These are phyloP conservation scores for Bidens hawaiensis DNA, from an alignment of 140 eudicot species.

Conservation along the genomic window DNA sequence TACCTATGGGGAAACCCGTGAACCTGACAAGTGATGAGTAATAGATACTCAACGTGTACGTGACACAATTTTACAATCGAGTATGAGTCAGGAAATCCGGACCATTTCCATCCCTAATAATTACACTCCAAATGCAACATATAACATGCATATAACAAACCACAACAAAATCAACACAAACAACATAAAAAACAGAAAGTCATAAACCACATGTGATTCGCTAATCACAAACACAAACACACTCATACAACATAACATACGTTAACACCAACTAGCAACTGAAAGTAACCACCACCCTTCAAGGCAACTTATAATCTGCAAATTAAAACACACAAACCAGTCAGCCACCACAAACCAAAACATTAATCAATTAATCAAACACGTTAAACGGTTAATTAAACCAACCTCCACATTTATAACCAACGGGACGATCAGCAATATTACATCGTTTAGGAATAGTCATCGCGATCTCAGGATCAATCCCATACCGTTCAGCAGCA, in stretches of 20 bases:
- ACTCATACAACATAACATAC: conserved; percentile 12
- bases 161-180: background rate
- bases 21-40: background rate
- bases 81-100: background rate
- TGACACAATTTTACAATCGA: background rate
- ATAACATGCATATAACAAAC: background rate
- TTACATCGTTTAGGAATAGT: conserved; percentile 85
- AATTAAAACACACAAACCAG: conserved; percentile 11
- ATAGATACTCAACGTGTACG: background rate
- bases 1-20: background rate
- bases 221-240: background rate
- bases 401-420: conserved; percentile 27
- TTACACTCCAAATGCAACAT: background rate
- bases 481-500: conserved; percentile 57
- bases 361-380: background rate
- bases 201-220: conserved; percentile 12
- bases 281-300: conserved; percentile 17
- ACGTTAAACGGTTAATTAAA: background rate
- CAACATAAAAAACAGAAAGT: background rate
- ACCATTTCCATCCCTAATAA: background rate
- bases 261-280: background rate
- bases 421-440: conserved; percentile 58
- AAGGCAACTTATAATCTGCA: conserved; percentile 70
- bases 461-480: conserved; percentile 51
- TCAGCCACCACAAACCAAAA: background rate